These are phyloP conservation scores for Gryganskiella cystojenkinii DNA, from an alignment of 192 early-diverging fungal species.

Conservation along the genomic window DNA sequence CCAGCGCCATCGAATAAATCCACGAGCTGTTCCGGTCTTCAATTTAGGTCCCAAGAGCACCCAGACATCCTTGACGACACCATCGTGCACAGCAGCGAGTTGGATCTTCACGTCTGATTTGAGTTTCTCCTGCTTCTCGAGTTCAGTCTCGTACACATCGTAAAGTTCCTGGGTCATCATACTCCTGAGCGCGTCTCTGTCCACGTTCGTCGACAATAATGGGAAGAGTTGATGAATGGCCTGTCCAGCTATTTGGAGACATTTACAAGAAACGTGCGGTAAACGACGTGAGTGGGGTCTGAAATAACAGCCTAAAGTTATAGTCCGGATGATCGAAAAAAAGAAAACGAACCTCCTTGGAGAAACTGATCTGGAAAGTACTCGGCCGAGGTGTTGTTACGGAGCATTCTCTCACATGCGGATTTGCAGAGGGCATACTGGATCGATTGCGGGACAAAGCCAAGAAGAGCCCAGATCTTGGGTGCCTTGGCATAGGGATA, in stretches of 20 bases:
- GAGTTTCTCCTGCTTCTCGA: constrained; percentile 26
- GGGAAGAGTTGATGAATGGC: constrained; percentile 38
- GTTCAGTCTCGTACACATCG: constrained; percentile 37
- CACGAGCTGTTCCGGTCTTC: constrained; percentile 37
- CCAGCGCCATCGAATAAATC: constrained; percentile 50
- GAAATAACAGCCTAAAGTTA: not conserved
- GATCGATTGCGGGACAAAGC: constrained; percentile 47
- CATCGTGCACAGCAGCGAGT: constrained; percentile 60
- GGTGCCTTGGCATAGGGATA: constrained; percentile 58
- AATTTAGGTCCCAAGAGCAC: constrained; percentile 50
- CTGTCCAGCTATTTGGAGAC: constrained; percentile 19
- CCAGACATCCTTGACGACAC: constrained; percentile 59
- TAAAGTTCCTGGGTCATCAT: constrained; percentile 57
- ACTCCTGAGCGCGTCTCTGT: constrained; percentile 8
- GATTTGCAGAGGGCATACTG: constrained; percentile 56
- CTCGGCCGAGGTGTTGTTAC: constrained; percentile 52
- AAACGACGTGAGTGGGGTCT: too few species aligned
- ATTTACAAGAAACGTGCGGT: not conserved
- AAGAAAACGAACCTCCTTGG: constrained; percentile 51
- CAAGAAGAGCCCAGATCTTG: constrained; percentile 50
- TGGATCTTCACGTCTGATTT: constrained; percentile 48
- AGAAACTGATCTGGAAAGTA: constrained; percentile 64
- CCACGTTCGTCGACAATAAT: constrained; percentile 19
- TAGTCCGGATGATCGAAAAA: not conserved
- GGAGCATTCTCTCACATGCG: constrained; percentile 54